phyloP scores from a whole-genome alignment of 345 rosid species.

The Linum usitatissimum region DNA sequence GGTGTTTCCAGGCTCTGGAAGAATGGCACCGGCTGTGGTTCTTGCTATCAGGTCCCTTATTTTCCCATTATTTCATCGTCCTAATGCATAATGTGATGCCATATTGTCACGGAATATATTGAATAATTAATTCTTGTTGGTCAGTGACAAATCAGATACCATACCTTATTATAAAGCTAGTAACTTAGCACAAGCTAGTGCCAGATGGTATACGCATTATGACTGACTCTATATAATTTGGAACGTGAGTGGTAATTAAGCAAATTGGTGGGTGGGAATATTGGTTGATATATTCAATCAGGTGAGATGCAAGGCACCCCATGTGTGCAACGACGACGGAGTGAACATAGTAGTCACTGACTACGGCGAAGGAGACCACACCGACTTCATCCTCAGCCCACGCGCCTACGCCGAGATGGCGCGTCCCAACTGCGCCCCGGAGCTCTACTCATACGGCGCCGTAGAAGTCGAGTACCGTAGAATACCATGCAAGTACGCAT shows the following conservation, averaged over 20 bases:
- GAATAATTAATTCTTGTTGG: too few species aligned
- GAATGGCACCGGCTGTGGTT: conserved; percentile 84
- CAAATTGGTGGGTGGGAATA: background rate
- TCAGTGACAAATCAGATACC: too few species aligned
- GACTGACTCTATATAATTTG: too few species aligned
- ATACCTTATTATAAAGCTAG: too few species aligned
- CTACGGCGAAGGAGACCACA: conserved; percentile 63
- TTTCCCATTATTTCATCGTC: too few species aligned
- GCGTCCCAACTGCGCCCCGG: conserved; percentile 16
- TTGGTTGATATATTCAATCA: conserved; percentile 10
- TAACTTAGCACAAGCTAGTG: too few species aligned
- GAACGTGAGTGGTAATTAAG: too few species aligned
- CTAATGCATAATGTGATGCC: too few species aligned
- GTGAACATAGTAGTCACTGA: conserved; percentile 63
- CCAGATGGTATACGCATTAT: too few species aligned
- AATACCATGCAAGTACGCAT: conserved; percentile 42
- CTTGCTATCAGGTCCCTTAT: conserved; percentile 95
- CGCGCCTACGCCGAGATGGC: conserved; percentile 55
- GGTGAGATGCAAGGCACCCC: conserved; percentile 65
- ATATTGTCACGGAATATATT: too few species aligned
- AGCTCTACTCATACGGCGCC: conserved; percentile 60
- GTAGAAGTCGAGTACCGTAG: conserved; percentile 64
- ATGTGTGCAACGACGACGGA: conserved; percentile 54
- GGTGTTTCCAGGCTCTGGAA: conserved; percentile 64
- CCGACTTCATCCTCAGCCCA: conserved; percentile 77